Percentiles rank a stretch among this genome's conserved stretches.
These are phyloP conservation scores for Tetraselmis striata DNA, from an alignment of 139 green algal genomes.

Conservation along the genomic window DNA sequence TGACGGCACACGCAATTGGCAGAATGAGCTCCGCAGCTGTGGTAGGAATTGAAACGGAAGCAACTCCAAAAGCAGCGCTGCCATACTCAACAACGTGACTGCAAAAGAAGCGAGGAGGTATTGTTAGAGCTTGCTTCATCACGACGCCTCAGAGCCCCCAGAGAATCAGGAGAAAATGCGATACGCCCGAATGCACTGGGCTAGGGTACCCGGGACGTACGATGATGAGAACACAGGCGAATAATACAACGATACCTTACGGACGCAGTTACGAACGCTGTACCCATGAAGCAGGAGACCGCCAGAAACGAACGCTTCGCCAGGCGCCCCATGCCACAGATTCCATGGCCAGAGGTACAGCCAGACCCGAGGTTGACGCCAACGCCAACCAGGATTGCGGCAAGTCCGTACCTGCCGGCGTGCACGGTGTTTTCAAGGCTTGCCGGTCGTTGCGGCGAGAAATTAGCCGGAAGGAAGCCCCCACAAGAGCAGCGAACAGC, in stretches of 20 bases:
- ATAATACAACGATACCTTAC: background rate
- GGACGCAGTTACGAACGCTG: background rate
- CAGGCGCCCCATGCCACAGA: constrained; percentile 37
- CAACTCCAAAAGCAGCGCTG: background rate
- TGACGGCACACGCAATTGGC: background rate
- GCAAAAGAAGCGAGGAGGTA: too few species aligned
- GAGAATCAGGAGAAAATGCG: too few species aligned
- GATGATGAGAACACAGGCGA: too few species aligned
- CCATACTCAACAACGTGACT: background rate
- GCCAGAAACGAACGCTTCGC: background rate
- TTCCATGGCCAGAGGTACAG: constrained; percentile 74
- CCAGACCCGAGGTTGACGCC: constrained; percentile 61
- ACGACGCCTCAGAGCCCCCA: too few species aligned
- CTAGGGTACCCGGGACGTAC: too few species aligned
- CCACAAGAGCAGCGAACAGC: background rate
- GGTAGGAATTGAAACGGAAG: background rate
- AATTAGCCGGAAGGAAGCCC: too few species aligned
- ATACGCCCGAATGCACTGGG: too few species aligned
- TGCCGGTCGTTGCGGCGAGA: too few species aligned
- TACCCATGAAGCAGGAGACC: background rate
- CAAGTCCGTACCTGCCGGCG: background rate
- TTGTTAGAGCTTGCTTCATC: too few species aligned
- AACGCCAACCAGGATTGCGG: constrained; percentile 52
- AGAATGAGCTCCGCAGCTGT: background rate
- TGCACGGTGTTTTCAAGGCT: too few species aligned